Evolutionary conservation across 768 basidiomycete species (phyloP), one percentile per base, ranked within the genome.

Genomic region (Boletus eberwhitei): DNA sequence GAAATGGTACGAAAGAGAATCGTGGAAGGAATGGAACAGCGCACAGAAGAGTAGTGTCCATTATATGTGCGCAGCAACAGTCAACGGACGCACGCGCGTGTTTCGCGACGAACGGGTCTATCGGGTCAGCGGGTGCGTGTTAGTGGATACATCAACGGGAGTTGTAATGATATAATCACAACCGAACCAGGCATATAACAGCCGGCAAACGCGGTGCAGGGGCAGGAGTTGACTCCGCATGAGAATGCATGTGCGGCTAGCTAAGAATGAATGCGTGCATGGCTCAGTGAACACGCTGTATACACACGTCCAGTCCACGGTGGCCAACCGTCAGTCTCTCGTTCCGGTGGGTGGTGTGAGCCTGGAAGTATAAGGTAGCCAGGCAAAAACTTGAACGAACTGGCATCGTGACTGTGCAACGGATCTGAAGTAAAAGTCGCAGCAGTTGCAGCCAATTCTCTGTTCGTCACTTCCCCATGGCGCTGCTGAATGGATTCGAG

Each of bases 41-140:
- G 22, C n/a, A 52, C 52, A 31, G 48, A 40, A 36, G 50, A 46
- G 49, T 21, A 49, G 38, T 41, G 39, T 58, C 56, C 40, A 51
- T 59, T 66, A 66, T 68, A 66, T 65, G 65, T 46, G 48, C 21
- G 52, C 52, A 68, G 41, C 38, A 45, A 42, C 35, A 31, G 24
- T 42, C 42, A 29, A 55, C 44, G 26, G 45, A 47, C 34, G 44
- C 50, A 59, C 21, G 45, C 43, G 59, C 52, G 57, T 58, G 54
- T 60, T 59, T 48, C 47, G 37, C 40, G 37, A 60, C 49, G 65
- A 52, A 46, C 26, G 46, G 54, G 53, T 39, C 36, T 40, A 65
- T 56, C 50, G 39, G 24, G 55, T 19, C 29, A 41, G 26, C 22
- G 47, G 34, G 38, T 34, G 55, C 55, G 55, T 63, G 62, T 35